Evolutionary conservation across 352 stramenopile genomes (phyloP), one percentile per base, ranked within the genome.

Genomic region (Phytophthora vignae): DNA sequence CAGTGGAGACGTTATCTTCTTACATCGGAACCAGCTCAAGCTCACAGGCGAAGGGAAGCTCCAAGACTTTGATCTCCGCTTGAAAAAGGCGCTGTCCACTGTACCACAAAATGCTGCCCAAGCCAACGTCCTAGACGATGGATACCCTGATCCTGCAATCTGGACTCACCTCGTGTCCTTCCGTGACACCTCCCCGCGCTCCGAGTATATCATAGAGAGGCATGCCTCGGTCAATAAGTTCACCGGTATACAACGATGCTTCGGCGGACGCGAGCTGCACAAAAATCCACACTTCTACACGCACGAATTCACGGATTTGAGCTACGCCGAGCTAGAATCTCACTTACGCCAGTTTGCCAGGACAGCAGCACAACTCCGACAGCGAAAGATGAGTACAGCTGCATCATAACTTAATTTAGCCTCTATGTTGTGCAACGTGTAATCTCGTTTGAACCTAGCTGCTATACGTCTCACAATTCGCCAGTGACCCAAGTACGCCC

Each of bases 141-240:
- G 56, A 59, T 72, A 72, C 14, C 64, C 70, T 19, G 81, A 88
- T 29, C 83, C 81, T 11, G 69, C 69, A 14, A 82, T 92, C 55
- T 89, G 85, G 79, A 90, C 83, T 4, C 83, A 91, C 55, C 65
- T 93, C 60, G 56, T 89, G 59, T 80, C 84, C 48, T 83, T 93
- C 66, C 82, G 84, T 58, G 64, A 71, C 5, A 79, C 52, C 12
- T 75, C 69, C 1, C 69, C 53, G 19, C 70, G 68, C 1, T 64
- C 31, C 3, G 60, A 88, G 48, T 91, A 88, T 59, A 69, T 62
- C 55, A 76, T 90, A 14, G 71, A 86, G 54, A 85, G 84, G 54
- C 88, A 78, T 53, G 59, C 72, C 11, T 70, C 60, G 42, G 67
- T 67, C 33, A 59, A 67, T 14, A 64, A 57, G 9, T 81, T 87